phyloP scores from a whole-genome alignment of 2,329 filamentous ascomycete genomes.

The Phaeosphaeria sp. region DNA sequence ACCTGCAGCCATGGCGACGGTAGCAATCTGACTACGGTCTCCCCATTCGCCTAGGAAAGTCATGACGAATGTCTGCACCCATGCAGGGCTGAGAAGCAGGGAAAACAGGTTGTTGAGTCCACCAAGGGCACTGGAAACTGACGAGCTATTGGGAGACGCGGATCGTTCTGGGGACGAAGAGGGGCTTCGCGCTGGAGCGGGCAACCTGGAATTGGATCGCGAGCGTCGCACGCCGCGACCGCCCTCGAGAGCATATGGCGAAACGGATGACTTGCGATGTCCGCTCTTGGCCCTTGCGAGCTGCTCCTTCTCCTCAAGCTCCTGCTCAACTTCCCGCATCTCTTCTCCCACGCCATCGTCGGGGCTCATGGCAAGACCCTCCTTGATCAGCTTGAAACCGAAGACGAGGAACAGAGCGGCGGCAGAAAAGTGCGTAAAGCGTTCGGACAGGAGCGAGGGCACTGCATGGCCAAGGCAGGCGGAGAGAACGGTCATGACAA shows the following conservation, averaged over 20 bases:
- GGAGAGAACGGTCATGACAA: conserved; percentile 94
- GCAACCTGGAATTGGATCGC: conserved; percentile 75
- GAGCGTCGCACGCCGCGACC: conserved; percentile 73
- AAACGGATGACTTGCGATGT: conserved; percentile 70
- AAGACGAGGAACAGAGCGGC: conserved; percentile 88
- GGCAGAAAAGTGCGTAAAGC: conserved; percentile 87
- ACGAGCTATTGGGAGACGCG: conserved; percentile 58
- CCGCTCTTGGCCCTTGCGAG: conserved; percentile 65
- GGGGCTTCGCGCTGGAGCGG: conserved; percentile 80
- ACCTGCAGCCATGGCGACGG: conserved; percentile 97
- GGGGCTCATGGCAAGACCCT: conserved; percentile 86
- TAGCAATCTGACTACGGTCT: conserved; percentile 95
- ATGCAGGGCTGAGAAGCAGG: conserved; percentile 88
- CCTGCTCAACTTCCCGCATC: conserved; percentile 95
- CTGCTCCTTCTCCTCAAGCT: conserved; percentile 92
- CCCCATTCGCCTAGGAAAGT: conserved; percentile 99
- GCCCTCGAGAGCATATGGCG: conserved; percentile 80
- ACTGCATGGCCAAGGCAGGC: conserved; percentile 92
- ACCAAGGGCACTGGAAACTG: conserved; percentile 59
- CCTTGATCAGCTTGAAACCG: conserved; percentile 80
- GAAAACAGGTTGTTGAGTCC: conserved; percentile 87
- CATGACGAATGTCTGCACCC: conserved; percentile 99
- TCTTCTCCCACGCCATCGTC: conserved; percentile 94
- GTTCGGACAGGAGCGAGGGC: conserved; percentile 85
- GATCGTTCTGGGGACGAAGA: conserved; percentile 62